These are phyloP conservation scores for Aaosphaeria arxii DNA, from an alignment of 2,329 filamentous ascomycete genomes.

Conservation along the genomic window DNA sequence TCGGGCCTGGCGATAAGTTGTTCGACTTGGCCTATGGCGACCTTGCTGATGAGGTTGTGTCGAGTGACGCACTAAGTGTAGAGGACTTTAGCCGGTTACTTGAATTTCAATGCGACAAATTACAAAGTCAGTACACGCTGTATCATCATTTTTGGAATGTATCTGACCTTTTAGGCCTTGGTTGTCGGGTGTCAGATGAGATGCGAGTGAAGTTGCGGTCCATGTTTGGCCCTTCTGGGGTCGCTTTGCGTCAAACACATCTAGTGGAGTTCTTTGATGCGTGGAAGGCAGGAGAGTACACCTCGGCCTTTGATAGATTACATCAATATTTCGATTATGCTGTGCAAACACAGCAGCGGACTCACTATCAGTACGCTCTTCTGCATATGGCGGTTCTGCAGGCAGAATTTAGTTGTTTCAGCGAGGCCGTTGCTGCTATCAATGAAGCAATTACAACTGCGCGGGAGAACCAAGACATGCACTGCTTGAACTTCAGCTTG, in stretches of 20 bases:
- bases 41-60: constrained; percentile 40
- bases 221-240: constrained; percentile 64
- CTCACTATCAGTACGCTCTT: constrained; percentile 91
- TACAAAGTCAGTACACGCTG: constrained; percentile 63
- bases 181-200: constrained; percentile 71
- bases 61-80: constrained; percentile 58
- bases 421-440: constrained; percentile 89
- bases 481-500: constrained; percentile 89
- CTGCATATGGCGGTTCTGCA: constrained; percentile 92
- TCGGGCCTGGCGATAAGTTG: constrained; percentile 51
- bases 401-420: constrained; percentile 88
- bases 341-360: constrained; percentile 77
- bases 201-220: constrained; percentile 69
- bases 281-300: constrained; percentile 87
- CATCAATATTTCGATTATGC: constrained; percentile 98
- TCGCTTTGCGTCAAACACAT: constrained; percentile 71
- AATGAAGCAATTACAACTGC: constrained; percentile 94
- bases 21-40: constrained; percentile 51
- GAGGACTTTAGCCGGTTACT: constrained; percentile 79
- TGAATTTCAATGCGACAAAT: constrained; percentile 82
- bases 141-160: constrained; percentile 4
- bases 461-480: constrained; percentile 86
- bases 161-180: constrained; percentile 55
- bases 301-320: constrained; percentile 83
- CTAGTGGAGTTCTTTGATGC: constrained; percentile 87